Base-by-base conservation (phyloP, 495 filamentous ascomycete genomes). In the Mytilinidion resinicola region DNA sequence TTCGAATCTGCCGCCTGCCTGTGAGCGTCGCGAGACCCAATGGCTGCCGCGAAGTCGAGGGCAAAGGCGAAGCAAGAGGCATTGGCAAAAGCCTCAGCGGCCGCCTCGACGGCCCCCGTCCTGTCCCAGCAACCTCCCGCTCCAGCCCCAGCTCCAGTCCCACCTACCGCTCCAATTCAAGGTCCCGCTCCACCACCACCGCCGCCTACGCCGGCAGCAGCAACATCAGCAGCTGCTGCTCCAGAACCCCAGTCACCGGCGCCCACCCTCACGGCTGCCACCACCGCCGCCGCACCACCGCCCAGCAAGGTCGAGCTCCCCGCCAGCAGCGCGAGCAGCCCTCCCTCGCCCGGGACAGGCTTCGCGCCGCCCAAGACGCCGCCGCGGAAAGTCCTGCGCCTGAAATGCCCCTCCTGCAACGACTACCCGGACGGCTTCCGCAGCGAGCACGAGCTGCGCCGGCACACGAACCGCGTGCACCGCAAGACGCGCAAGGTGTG, bases 351-450 rank as follows among this genome's bases (percentile, higher is more conserved):
- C 52, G 39, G 20, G 15, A 34, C 50, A 46, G 14, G 59, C 25
- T 30, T 30, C 25, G 25, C 25, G 25, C 35, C 52, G 14, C 59
- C 59, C 9, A 66, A 60, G 52, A 53, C 56, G 1, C 48, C 55
- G 5, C 51, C 55, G 1, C 37, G 63, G 25, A 62, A 51, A 44
- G 63, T 62, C n/a, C 38, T 54, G 14, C 63, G 63, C 1, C 56
- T 66, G 3, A 66, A 59, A 41, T 66, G 63, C 36, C 59, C 63
- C 9, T 47, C 30, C 3, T 66, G 63, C 52, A 62, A 62, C 49
- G 63, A 66, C 38, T 62, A 66, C 43, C 63, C 63, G 55, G 63
- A 66, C 9, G 63, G 63, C 55, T 66, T 66, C 63, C 62, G 62
- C 50, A 61, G 57, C 49, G 63, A 65, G 46, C 63, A 65, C 43